Evolutionary conservation across 2,329 filamentous ascomycete genomes (phyloP), one percentile per base, ranked within the genome.

Genomic region (Colletotrichum higginsianum): DNA sequence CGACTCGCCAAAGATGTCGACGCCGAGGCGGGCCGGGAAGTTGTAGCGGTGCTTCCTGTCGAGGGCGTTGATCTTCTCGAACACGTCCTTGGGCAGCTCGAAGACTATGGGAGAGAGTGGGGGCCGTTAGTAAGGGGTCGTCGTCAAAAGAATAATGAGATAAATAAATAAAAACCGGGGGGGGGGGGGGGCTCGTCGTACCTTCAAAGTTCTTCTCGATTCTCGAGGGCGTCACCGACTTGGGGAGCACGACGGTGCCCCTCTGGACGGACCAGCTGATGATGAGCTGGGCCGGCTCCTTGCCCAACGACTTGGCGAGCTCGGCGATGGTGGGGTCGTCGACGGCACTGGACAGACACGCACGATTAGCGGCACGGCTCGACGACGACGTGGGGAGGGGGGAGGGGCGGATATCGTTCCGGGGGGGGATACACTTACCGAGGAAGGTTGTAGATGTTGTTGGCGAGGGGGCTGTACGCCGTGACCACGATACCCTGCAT

Each of bases 381-480:
- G 26, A 30, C 3, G 26, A 30, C 26, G 26, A 30, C 26, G 2
- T 23, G 23, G 23, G 23, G 3, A 23, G 23, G 23, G 23, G 23
- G 23, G 23, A 23, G 23, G 23, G 26, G 26, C 26, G 26, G 26
- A 30, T 30, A 30, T 30, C 26, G 26, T 4, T 30, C 26, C 26
- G 26, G 26, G 26, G 26, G 26, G 6, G 26, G 26, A 30, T 30
- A 30, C 13, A 38, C 66, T 70, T 26, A 72, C 69, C 69, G 69
- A 56, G 73, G 73, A 16, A 74, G 71, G 58, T 71, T 80, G 74
- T 82, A 81, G 55, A 81, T 81, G 77, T 89, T 85, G 23, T 90
- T 90, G 2, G 90, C 91, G 61, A 92, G 90, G 7, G 89, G 90
- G 18, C 89, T 91, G 82, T 88, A 90, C 1, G 87, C 88, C 56